phyloP scores from a whole-genome alignment of 495 filamentous ascomycete genomes.

The Recurvomyces mirabilis region DNA sequence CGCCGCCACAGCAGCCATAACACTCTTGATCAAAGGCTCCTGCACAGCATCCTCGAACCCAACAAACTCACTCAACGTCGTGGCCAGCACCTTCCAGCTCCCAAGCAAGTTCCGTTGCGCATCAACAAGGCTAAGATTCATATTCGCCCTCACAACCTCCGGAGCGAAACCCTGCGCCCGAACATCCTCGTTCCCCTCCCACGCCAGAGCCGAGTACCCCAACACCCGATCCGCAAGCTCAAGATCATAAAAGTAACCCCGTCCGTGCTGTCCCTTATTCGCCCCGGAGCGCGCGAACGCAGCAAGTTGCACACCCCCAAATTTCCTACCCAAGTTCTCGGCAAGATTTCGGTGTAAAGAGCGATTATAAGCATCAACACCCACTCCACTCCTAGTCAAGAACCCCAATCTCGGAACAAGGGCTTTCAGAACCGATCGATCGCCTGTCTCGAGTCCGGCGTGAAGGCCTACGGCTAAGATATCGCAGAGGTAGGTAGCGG shows the following conservation, averaged over 20 bases:
- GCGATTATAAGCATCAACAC: constrained; percentile 60
- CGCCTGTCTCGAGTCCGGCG: constrained; percentile 60
- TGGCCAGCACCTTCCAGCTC: constrained; percentile 79
- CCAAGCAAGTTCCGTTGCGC: constrained; percentile 79
- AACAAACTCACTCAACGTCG: constrained; percentile 68
- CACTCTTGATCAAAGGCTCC: constrained; percentile 53
- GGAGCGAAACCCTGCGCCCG: constrained; percentile 55
- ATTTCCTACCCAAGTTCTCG: constrained; percentile 71
- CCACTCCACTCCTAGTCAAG: constrained; percentile 61
- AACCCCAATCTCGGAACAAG: constrained; percentile 60
- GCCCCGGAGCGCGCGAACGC: constrained; percentile 60
- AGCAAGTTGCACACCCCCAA: constrained; percentile 51
- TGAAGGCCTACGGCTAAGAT: constrained; percentile 88
- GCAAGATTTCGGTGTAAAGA: constrained; percentile 77
- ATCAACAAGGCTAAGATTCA: constrained; percentile 83
- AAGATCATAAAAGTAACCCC: constrained; percentile 71
- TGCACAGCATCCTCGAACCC: constrained; percentile 49
- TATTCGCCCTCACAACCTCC: constrained; percentile 76
- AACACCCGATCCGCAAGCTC: constrained; percentile 62
- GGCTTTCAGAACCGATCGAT: constrained; percentile 51
- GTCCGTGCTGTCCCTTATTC: constrained; percentile 45
- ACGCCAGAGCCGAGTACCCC: constrained; percentile 55
- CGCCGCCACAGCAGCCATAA: constrained; percentile 57
- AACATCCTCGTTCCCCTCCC: constrained; percentile 38
- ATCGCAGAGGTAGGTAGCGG: constrained; percentile 72